Base-by-base conservation (phyloP, 345 rosid species). In the Excoecaria agallocha region DNA sequence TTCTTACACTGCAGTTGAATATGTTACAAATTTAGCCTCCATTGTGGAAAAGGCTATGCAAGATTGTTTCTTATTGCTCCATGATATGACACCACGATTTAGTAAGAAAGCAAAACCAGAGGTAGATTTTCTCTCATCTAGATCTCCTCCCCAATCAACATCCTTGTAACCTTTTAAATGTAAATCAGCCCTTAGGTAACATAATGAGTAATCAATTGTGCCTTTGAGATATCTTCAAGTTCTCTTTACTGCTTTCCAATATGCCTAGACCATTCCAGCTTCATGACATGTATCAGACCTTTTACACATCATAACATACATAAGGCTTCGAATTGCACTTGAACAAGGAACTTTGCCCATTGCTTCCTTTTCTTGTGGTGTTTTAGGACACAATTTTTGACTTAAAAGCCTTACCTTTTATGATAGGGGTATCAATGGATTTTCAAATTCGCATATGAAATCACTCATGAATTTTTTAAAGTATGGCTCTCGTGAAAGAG, bases 401-500 rank as follows among this genome's bases (percentile, higher is more conserved):
- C n/a, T 61, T 5, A n/a, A 61, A 4, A 11, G 7, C 8, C 8
- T 41, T 4, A 41, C 45, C 45, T 41, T 41, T 41, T 8, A 3
- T 12, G 3, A 60, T 60, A 10, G 19, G 43, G 13, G 65, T 37
- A 59, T 25, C 1, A 58, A 20, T 58, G 63, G 63, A 3, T 22
- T 58, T 58, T 0, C 12, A 58, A 58, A 22, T 12, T 20, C 10
- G 13, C 64, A 25, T 25, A 59, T 15, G 38, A 25, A 59, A 59
- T 12, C 58, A 4, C 16, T 67, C 13, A 15, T 66, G 9, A 9
- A 74, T 12, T 56, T 52, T 11, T 66, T 39, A 22, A 74, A 66
- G 10, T 66, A 67, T 2, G 56, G 38, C 72, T 66, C 43, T 66
- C 54, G 10, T 37, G 64, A 74, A 22, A 66, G 41, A 54, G 54